Evolutionary conservation across 1,139 yeast species (phyloP).

Genomic region (Zygoascus sp.): DNA sequence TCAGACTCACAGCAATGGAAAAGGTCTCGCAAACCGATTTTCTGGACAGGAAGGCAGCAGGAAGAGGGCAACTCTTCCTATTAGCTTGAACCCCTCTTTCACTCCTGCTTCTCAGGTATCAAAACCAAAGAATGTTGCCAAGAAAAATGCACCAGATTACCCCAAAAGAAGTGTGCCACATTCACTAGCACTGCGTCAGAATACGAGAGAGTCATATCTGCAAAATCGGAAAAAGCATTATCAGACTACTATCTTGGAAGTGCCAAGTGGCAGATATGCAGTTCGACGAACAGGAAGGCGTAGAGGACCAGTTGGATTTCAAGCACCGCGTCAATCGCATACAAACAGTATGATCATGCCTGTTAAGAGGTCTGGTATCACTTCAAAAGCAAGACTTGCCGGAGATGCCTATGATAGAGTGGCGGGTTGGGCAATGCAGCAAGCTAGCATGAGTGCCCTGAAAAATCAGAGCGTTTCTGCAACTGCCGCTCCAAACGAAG

Average conservation of each 20-base stretch:
- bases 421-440: not conserved
- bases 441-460: not conserved
- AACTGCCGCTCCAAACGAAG: not conserved
- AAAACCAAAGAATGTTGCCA: too few relatives aligned
- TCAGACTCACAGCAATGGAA: too few relatives aligned
- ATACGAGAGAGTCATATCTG: slow-evolving; percentile 8
- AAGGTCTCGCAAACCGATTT: too few relatives aligned
- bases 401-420: not conserved
- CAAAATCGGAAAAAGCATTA: slow-evolving; percentile 10
- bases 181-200: not conserved
- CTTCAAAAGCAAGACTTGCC: not conserved
- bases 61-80: too few relatives aligned
- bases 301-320: not conserved
- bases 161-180: too few relatives aligned
- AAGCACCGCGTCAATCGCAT: not conserved
- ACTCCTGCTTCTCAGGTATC: too few relatives aligned
- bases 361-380: not conserved
- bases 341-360: not conserved
- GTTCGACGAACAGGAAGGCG: slow-evolving; percentile 7
- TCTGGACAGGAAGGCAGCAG: too few relatives aligned
- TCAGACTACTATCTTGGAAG: slow-evolving; percentile 15
- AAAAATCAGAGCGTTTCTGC: not conserved
- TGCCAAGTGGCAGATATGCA: slow-evolving; percentile 15
- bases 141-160: too few relatives aligned
- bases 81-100: too few relatives aligned